Evolutionary conservation across 2,329 filamentous ascomycete genomes (phyloP), one percentile per base, ranked within the genome.

Genomic region (Byssochlamys sp.): DNA sequence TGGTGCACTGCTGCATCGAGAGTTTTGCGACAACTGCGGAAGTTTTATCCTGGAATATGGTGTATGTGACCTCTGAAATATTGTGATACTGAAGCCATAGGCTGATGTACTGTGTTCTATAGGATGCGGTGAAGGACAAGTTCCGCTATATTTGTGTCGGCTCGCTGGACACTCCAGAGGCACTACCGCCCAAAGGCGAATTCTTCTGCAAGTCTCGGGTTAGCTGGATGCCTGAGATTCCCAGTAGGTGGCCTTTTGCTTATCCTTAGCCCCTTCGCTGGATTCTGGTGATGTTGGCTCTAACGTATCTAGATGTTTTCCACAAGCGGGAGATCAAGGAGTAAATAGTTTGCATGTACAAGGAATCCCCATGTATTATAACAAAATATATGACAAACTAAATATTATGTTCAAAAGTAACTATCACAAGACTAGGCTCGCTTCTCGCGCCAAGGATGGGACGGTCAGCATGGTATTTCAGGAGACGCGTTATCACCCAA

Each of bases 11-110:
- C 67, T 82, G 33, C 75, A 78, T 61, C 73, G 80, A 1, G 79
- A 82, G 60, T 83, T 83, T 62, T 83, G 80, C 59, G 71, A 71
- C 3, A 75, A 69, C 1, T 83, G 81, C 58, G 80, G 80, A 4
- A 78, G 77, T 60, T 75, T 74, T 45, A 73, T 82, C 54, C 66
- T 80, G 26, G 80, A 82, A 63, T 82, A 80, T 61, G 80, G 79
- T 33, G 78, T 79, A 63, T 55, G 75, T 19, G 31, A 39, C 27
- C 24, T 10, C n/a, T 24, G 14, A 9, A 53, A 24, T 35, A 28
- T 55, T 54, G 49, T 26, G 35, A 27, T 53, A 2, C 29, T 6
- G 24, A 11, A 39, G 12, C 2, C 5, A n/a, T 33, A 54, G 33
- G 31, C 48, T 52, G 39, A 56, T 33, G 4, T 9, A 31, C 29